Conservation (phyloP, 257 asterid species). For the Capsicum chinense region DNA sequence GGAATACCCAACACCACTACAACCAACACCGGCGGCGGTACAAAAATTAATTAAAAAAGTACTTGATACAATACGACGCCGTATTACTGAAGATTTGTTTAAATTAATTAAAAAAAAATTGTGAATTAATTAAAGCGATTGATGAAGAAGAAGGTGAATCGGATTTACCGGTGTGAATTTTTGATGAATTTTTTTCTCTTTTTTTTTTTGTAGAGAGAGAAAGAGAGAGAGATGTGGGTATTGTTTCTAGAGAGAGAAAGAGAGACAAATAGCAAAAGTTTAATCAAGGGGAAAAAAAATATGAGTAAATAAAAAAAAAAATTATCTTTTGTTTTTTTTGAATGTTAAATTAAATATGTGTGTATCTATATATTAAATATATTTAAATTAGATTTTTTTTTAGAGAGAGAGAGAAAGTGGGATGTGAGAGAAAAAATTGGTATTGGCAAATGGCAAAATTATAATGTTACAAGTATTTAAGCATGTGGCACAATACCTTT, state of each 20-base stretch:
- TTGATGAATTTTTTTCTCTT: constrained; percentile 10
- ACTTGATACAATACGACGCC: not conserved
- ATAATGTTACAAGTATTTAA: not conserved
- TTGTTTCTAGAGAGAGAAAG: constrained; percentile 27
- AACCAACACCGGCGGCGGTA: constrained; percentile 24
- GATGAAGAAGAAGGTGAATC: constrained; percentile 24
- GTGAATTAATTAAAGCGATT: no score
- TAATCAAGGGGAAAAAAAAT: not conserved
- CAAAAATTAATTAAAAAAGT: not conserved
- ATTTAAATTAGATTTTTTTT: not conserved
- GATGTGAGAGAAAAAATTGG: not conserved
- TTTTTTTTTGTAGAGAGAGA: constrained; percentile 15
- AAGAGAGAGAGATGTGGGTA: constrained; percentile 18
- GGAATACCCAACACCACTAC: not conserved
- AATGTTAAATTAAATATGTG: not conserved
- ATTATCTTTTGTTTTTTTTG: not conserved
- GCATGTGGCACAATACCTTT: not conserved
- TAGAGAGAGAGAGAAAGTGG: not conserved
- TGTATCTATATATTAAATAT: not conserved
- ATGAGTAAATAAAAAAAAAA: not conserved
- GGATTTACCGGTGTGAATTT: constrained; percentile 29
- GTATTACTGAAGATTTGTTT: not conserved
- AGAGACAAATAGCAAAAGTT: not conserved
- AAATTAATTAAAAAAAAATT: not conserved
- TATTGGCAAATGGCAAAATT: not conserved